A percentile compares a stretch with the other conserved stretches of the same genome.
Conservation (phyloP, 176 grass and related monocot genomes). For the Oryza longistaminata region DNA sequence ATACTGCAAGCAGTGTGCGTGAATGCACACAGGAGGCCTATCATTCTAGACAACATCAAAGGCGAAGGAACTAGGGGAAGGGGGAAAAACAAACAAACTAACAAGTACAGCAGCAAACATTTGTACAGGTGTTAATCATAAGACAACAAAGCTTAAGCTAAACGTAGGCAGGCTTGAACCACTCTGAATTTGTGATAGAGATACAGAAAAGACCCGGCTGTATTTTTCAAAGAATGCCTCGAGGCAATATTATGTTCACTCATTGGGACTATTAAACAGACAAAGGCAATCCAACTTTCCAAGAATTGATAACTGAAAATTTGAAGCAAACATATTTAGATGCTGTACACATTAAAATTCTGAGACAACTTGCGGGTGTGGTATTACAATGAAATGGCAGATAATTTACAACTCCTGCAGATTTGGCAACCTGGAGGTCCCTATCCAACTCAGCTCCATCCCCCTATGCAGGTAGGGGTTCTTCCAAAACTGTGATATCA, state of each 20-base stretch:
- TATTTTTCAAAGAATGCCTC: not conserved
- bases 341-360: constrained; percentile 36
- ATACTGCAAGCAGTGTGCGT: not conserved
- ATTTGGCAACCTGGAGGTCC: constrained; percentile 2
- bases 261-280: not conserved
- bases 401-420: constrained; percentile 52
- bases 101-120: not conserved
- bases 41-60: not conserved
- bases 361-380: constrained; percentile 13
- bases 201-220: not conserved
- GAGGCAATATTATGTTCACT: not conserved
- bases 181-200: not conserved
- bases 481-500: constrained; percentile 75
- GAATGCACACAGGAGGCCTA: not conserved
- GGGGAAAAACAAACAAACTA: too few species aligned
- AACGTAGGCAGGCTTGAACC: not conserved
- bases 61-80: too few species aligned
- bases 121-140: not conserved
- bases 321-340: constrained; percentile 14
- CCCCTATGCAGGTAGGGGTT: constrained; percentile 71
- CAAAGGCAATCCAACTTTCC: constrained; percentile 20
- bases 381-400: constrained; percentile 41
- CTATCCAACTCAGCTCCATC: constrained; percentile 28
- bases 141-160: not conserved
- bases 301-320: constrained; percentile 11